Base-by-base conservation (phyloP, 2,329 filamentous ascomycete species). In the Aspergillus quadricinctus region DNA sequence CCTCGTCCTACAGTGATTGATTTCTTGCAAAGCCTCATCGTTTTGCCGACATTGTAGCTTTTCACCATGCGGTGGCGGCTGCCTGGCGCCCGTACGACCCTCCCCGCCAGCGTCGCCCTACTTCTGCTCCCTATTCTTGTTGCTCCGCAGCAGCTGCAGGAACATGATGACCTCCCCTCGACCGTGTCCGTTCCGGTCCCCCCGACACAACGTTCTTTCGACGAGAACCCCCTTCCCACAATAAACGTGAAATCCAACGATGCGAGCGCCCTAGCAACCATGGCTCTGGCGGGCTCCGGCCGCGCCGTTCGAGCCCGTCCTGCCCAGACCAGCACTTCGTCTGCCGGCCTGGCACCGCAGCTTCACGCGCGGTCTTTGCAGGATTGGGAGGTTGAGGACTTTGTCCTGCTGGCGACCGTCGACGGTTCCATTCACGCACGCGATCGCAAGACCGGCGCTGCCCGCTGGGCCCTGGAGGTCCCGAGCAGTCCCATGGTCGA, bases 361-460 rank as follows among this genome's bases (percentile, higher is more conserved):
- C 88, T 90, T 74, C 82, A 83, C 88, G 93, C 92, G 92, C 92
- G 93, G 86, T 95, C 88, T 83, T 83, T 97, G 84, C 88, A 92
- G 85, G 93, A 97, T 80, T 97, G 93, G 93, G 91, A 97, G 89
- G 92, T 97, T 80, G 93, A 97, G 90, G 92, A 97, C 82, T 96
- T 97, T 85, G 90, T 97, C 80, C 90, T 99, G 82, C 83, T 99
- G 89, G 93, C 94, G 90, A 97, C 94, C 84, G 90, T 97, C 85
- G 92, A 97, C 82, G 94, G 94, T 82, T 90, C 91, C 74, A 85
- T 97, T 69, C 90, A 96, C 79, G 92, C 93, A 73, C 87, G 87
- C 75, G 91, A 97, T 79, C 86, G 94, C 69, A 89, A 88, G 72
- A 94, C 89, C 52, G 94, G 94, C 66, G 83, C 87, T 61, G 83